A percentile compares a stretch with the other conserved stretches of the same genome.
phyloP scores from a whole-genome alignment of 192 early-diverging fungal species.

The Backusella tarrabulga region DNA sequence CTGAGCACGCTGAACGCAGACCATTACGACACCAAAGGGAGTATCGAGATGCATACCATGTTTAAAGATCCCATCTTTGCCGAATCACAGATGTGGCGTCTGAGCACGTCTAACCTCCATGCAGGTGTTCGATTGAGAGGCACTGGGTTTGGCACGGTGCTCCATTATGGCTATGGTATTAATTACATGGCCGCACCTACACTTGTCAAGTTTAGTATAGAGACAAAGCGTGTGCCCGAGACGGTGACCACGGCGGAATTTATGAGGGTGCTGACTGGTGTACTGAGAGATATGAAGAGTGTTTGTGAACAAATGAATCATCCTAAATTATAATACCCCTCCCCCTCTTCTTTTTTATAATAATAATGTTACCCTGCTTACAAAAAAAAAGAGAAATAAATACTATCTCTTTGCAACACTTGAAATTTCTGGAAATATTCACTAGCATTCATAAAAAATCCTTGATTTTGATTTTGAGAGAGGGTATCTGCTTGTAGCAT shows the following conservation, averaged over 20 bases:
- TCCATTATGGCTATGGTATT: slow-evolving; percentile 81
- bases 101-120: slow-evolving; percentile 80
- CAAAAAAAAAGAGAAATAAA: no score
- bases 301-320: slow-evolving; percentile 33
- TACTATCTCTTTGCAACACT: no score
- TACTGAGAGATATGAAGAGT: slow-evolving; percentile 31
- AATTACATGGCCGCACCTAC: slow-evolving; percentile 76
- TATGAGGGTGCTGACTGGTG: not conserved
- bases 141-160: slow-evolving; percentile 87
- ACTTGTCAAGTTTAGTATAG: slow-evolving; percentile 77
- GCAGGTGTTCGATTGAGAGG: slow-evolving; percentile 65
- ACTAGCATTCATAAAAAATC: no score
- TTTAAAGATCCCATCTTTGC: slow-evolving; percentile 73
- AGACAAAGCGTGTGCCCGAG: slow-evolving; percentile 57
- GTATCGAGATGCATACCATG: slow-evolving; percentile 43
- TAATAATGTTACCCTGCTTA: no score
- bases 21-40: slow-evolving; percentile 19
- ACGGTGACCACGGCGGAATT: slow-evolving; percentile 24
- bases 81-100: slow-evolving; percentile 62
- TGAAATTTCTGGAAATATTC: no score
- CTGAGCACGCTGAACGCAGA: slow-evolving; percentile 56
- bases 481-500: no score
- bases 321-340: slow-evolving; percentile 8
- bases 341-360: no score
- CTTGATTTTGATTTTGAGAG: no score